Evolutionary conservation across 768 basidiomycete genomes (phyloP).

Genomic region (Tephrocybe sp.): DNA sequence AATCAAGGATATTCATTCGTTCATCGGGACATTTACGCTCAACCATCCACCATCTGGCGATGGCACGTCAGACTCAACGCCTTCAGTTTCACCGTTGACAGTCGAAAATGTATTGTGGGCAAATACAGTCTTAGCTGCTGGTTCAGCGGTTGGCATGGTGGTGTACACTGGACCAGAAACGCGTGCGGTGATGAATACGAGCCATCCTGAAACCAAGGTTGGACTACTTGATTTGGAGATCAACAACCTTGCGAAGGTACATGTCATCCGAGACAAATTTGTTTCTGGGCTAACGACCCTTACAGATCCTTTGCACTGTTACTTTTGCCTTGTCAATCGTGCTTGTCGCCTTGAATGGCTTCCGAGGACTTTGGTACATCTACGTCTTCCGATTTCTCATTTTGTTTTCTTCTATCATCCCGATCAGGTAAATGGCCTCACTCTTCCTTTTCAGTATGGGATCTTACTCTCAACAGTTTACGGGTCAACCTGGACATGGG

Average conservation of each 20-base stretch:
- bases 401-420: constrained; percentile 97
- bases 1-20: constrained; percentile 94
- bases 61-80: constrained; percentile 26
- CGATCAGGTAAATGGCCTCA: constrained; percentile 76
- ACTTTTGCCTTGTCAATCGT: constrained; percentile 90
- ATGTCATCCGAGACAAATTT: constrained; percentile 26
- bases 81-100: constrained; percentile 77
- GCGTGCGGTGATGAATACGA: constrained; percentile 97
- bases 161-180: constrained; percentile 95
- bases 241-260: constrained; percentile 92
- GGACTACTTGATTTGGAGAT: constrained; percentile 93
- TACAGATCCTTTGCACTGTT: constrained; percentile 87
- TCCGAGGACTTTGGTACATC: constrained; percentile 93
- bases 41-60: constrained; percentile 41
- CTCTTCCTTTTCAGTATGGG: not conserved
- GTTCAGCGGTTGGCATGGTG: constrained; percentile 88
- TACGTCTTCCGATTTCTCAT: constrained; percentile 97
- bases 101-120: constrained; percentile 97
- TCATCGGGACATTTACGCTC: constrained; percentile 88
- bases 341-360: constrained; percentile 94
- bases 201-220: constrained; percentile 92
- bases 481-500: constrained; percentile 99
- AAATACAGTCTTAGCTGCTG: constrained; percentile 95
- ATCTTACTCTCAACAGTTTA: constrained; percentile 49
- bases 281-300: not conserved